Evolutionary conservation across 495 filamentous ascomycete genomes (phyloP), one percentile per base, ranked within the genome.

Genomic region (Xylaria longipes): DNA sequence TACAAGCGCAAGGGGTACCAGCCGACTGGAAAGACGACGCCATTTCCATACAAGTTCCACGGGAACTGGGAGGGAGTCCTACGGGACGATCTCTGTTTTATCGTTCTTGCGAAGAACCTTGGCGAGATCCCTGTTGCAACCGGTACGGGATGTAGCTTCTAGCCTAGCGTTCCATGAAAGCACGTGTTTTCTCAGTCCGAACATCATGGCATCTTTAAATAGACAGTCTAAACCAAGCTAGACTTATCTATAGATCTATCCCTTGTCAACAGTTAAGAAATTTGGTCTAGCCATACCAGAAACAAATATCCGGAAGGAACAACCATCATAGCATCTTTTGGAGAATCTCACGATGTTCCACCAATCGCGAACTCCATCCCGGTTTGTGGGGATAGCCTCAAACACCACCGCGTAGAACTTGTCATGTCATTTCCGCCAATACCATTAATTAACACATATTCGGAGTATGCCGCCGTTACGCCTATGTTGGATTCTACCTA

Each of bases 1-100:
- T 87, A 87, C 65, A 56, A 67, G 9, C 77, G 83, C n/a, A 73
- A 80, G 5, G 85, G 85, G 3, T 87, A 84, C 64, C 61, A 48
- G 8, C 50, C 69, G 63, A 86, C 82, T 15, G 84, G 83, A 4
- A 79, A 82, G 70, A 71, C 54, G 27, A 58, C 70, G 46, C 79
- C 80, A n/a, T 86, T 87, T 62, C 84, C 84, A 7, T 73, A 73
- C 41, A 64, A 77, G 2, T 66, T 73, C 12, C 62, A 60, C 35
- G 61, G 62, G 17, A 76, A 75, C 31, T 69, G 67, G 41, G 62
- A 72, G 25, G 69, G 76, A 48, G 79, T 72, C 0, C 69, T 86
- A 69, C 76, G 78, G 33, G 79, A 80, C 29, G 82, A 82, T 62
- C 69, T 86, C 72, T 76, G 76, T 45, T 82, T 85, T 75, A 71